Percentiles rank a stretch among this genome's conserved stretches.
Conservation (phyloP, 306 rosid species). For the Biancaea sappan region DNA sequence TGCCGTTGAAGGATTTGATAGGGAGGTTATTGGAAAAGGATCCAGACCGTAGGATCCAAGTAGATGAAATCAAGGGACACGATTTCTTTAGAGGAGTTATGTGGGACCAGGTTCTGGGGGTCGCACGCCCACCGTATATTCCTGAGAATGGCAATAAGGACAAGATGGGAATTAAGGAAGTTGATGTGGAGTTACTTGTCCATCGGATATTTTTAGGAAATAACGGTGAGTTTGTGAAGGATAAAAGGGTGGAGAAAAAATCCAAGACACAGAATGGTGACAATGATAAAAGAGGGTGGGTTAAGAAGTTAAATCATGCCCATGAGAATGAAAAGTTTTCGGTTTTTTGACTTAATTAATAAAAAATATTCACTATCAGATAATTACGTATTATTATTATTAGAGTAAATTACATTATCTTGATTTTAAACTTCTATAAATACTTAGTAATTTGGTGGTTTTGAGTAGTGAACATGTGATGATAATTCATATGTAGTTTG, state of each 20-base stretch:
- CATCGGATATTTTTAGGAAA: conserved; percentile 59
- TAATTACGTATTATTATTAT: no score
- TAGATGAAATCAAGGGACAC: conserved; percentile 68
- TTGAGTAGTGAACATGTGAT: no score
- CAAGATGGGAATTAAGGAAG: conserved; percentile 23
- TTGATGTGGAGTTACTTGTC: conserved; percentile 66
- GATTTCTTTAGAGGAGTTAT: conserved; percentile 56
- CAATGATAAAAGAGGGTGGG: conserved; percentile 38
- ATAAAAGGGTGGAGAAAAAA: no score
- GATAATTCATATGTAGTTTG: no score
- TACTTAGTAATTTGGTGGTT: no score
- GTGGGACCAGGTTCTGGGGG: conserved; percentile 59
- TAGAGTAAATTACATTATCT: no score
- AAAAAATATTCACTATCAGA: no score
- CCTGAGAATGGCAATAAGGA: conserved; percentile 52
- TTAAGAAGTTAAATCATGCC: conserved; percentile 29
- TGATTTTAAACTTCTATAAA: no score
- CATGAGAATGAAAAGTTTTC: conserved; percentile 37
- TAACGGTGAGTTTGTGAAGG: no score
- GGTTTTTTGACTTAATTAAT: conserved; percentile 58
- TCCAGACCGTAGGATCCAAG: conserved; percentile 57
- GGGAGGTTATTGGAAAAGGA: conserved; percentile 61
- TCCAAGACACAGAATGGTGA: not conserved
- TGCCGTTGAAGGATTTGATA: conserved; percentile 66
- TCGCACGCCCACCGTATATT: conserved; percentile 73